Evolutionary conservation across 2,329 filamentous ascomycete genomes (phyloP).

Genomic region (Davidsoniella eucalypti): DNA sequence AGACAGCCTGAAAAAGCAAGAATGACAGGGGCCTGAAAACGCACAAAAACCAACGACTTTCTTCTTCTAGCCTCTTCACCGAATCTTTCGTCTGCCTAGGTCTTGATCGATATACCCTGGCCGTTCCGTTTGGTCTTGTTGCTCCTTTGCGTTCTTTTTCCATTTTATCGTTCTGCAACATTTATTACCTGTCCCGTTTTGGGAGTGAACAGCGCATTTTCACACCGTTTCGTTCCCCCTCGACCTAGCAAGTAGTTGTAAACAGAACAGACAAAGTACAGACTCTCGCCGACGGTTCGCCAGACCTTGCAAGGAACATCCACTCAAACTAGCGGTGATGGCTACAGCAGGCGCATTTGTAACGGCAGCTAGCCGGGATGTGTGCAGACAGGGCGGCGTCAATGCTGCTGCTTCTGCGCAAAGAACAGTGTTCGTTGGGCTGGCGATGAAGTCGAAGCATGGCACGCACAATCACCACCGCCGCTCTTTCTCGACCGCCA

Average conservation of each 20-base stretch:
- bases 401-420: background rate
- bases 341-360: constrained; percentile 6
- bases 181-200: background rate
- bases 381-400: constrained; percentile 12
- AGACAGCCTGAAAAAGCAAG: too few species aligned
- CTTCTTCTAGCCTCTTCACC: too few species aligned
- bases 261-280: background rate
- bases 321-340: constrained; percentile 12
- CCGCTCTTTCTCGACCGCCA: too few species aligned
- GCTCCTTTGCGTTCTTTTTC: background rate
- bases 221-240: background rate
- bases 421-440: too few species aligned
- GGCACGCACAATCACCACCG: too few species aligned
- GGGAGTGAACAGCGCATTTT: background rate
- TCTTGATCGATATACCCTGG: too few species aligned
- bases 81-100: too few species aligned
- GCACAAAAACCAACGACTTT: too few species aligned
- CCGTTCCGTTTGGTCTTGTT: background rate
- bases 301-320: too few species aligned
- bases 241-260: background rate
- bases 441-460: too few species aligned
- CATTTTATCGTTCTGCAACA: background rate
- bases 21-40: too few species aligned
- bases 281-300: too few species aligned
- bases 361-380: constrained; percentile 8